phyloP scores from a whole-genome alignment of 441 rosid species.

The Populus hybrid region DNA sequence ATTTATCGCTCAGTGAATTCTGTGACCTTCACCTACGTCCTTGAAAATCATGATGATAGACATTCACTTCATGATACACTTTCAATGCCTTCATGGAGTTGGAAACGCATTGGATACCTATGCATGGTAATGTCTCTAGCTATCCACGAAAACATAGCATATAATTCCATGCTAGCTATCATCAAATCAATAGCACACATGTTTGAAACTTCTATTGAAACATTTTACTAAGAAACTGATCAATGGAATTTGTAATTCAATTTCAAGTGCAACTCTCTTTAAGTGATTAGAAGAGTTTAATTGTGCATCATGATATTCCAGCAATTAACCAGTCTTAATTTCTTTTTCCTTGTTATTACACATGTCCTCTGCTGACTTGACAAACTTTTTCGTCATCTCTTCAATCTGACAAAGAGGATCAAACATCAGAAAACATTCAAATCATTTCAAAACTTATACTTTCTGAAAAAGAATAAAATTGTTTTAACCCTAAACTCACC shows the following conservation, averaged over 20 bases:
- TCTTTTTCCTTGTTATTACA: conserved; percentile 95
- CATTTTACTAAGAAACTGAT: background rate
- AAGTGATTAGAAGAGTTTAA: background rate
- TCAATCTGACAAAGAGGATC: conserved; percentile 50
- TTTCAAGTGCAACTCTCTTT: background rate
- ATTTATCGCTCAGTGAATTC: background rate
- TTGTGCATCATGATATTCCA: background rate
- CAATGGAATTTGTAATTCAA: background rate
- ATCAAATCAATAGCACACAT: background rate
- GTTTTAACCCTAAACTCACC: conserved; percentile 38
- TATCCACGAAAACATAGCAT: background rate
- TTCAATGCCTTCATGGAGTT: background rate
- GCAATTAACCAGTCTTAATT: conserved; percentile 54
- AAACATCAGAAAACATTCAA: conserved; percentile 1
- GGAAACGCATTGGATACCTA: background rate
- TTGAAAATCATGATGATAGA: background rate
- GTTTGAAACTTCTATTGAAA: background rate
- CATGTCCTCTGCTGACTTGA: conserved; percentile 78
- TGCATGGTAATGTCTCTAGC: background rate
- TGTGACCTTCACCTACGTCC: too few relatives aligned
- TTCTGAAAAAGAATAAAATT: background rate
- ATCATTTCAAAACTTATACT: background rate
- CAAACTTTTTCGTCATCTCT: conserved; percentile 73
- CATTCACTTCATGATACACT: background rate
- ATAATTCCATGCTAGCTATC: background rate